Conservation (phyloP, 2,329 filamentous ascomycete genomes). For the Boeremia exigua region DNA sequence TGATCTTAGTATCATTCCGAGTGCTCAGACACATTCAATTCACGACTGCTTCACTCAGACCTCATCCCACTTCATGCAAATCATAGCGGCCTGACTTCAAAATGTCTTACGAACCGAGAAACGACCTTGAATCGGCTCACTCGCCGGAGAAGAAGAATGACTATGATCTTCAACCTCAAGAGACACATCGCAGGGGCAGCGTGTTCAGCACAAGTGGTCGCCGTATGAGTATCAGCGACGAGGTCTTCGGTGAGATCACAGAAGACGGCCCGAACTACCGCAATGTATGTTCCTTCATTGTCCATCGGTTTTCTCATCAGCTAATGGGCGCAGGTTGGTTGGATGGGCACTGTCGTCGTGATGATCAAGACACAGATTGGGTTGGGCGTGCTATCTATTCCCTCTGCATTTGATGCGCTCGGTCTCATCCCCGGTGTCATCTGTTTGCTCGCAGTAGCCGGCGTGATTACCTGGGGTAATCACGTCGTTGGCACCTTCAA, state of each 20-base stretch:
- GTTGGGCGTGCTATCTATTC: slow-evolving; percentile 55
- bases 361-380: slow-evolving; percentile 32
- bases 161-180: slow-evolving; percentile 2
- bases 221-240: slow-evolving; percentile 1
- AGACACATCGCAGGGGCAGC: slow-evolving; percentile 8
- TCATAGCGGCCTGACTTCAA: background rate
- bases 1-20: background rate
- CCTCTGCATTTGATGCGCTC: slow-evolving; percentile 51
- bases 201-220: slow-evolving; percentile 13
- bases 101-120: slow-evolving; percentile 18
- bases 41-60: background rate
- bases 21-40: background rate
- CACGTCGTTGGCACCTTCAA: slow-evolving; percentile 59
- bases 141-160: slow-evolving; percentile 7
- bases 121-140: slow-evolving; percentile 4
- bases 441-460: slow-evolving; percentile 46
- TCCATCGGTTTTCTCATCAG: background rate
- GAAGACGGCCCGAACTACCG: slow-evolving; percentile 12
- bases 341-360: slow-evolving; percentile 23
- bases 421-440: slow-evolving; percentile 57
- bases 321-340: slow-evolving; percentile 17
- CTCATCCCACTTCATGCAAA: background rate
- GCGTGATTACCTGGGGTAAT: slow-evolving; percentile 55
- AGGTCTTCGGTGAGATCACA: slow-evolving; percentile 12
- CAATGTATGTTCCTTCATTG: background rate